phyloP scores from a whole-genome alignment of 2,329 filamentous ascomycete genomes.

The Ceratocystis cacaofunesta region DNA sequence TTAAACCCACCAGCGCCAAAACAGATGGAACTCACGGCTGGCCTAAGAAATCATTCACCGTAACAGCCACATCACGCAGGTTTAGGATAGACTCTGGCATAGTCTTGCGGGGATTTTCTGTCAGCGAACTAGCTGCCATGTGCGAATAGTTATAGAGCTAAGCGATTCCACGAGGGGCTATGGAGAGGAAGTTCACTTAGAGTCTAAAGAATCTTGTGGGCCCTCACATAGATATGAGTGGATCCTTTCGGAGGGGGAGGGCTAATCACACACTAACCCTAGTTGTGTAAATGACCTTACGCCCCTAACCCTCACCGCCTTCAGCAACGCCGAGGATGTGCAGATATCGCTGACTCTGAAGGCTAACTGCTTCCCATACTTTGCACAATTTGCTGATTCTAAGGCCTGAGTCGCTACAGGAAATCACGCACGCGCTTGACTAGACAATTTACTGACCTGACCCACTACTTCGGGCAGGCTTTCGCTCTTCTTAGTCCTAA shows the following conservation, averaged over 20 bases:
- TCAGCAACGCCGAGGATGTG: neutral
- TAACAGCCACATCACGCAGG: slow-evolving; percentile 60
- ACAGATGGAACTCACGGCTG: slow-evolving; percentile 31
- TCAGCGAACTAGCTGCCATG: neutral
- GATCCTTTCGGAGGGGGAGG: neutral
- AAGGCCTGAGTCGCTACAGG: neutral
- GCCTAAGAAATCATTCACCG: slow-evolving; percentile 45
- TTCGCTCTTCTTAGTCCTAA: neutral
- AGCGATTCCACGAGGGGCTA: neutral
- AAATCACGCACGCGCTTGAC: neutral
- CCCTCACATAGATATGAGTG: neutral
- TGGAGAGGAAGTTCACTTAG: neutral
- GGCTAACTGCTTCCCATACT: neutral
- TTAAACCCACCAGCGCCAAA: neutral
- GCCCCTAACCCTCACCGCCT: neutral
- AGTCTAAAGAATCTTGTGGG: neutral
- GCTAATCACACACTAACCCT: neutral
- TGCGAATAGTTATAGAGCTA: neutral
- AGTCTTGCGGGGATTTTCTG: neutral
- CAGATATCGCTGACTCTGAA: neutral
- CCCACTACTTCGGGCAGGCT: neutral
- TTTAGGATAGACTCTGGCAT: slow-evolving; percentile 39
- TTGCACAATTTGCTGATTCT: neutral
- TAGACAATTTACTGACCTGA: neutral
- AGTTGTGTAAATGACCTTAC: neutral